Evolutionary conservation across 2,329 filamentous ascomycete species (phyloP).

Genomic region (Emmonsia crescens): DNA sequence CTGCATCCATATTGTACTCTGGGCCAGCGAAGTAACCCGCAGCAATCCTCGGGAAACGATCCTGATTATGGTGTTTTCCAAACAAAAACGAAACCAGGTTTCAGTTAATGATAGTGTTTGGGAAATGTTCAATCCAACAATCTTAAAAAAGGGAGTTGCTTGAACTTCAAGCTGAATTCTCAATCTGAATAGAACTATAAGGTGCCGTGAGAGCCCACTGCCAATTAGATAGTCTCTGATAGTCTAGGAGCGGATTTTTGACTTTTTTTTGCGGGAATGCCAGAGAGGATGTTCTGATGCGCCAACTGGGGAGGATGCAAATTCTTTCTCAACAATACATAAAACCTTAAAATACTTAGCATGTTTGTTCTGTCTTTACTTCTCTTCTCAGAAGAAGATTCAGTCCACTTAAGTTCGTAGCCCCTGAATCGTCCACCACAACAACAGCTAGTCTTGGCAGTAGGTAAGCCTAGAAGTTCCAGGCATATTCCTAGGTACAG

Average conservation of each 20-base stretch:
- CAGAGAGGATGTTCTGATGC: background rate
- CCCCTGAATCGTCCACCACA: background rate
- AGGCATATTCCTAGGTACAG: background rate
- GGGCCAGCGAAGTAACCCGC: background rate
- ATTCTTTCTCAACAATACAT: background rate
- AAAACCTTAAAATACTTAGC: background rate
- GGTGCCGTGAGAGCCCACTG: background rate
- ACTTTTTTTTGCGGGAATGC: background rate
- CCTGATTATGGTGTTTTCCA: background rate
- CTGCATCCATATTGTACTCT: background rate
- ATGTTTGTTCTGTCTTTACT: background rate
- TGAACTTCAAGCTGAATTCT: background rate
- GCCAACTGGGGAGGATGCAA: too few relatives aligned
- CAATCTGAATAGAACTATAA: background rate
- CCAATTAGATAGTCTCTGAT: background rate
- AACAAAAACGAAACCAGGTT: background rate
- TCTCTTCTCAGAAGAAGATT: background rate
- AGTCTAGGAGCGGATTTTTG: background rate
- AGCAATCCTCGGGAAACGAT: background rate
- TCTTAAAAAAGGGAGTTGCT: background rate
- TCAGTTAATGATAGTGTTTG: background rate
- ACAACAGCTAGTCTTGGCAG: background rate
- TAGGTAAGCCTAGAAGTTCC: background rate
- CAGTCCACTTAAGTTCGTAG: background rate
- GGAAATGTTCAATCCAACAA: background rate